Percentiles rank a stretch among this genome's conserved stretches.
phyloP scores from a whole-genome alignment of 1,284 basidiomycete species.

The Papiliotrema laurentii region DNA sequence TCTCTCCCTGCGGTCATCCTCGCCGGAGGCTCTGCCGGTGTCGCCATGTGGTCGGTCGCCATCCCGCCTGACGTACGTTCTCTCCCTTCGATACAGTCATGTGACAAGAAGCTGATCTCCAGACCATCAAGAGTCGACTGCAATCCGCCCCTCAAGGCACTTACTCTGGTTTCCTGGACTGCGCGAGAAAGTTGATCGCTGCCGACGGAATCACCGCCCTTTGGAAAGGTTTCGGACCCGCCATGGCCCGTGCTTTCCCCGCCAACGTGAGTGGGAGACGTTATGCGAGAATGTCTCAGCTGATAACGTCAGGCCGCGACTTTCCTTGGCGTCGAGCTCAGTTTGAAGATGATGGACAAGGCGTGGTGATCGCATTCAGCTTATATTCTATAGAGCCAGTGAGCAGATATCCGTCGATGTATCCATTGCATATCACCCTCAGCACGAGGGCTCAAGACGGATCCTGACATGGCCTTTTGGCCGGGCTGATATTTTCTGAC shows the following conservation, averaged over 20 bases:
- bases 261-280: constrained; percentile 52
- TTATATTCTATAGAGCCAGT: too few relatives aligned
- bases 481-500: too few relatives aligned
- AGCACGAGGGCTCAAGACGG: too few relatives aligned
- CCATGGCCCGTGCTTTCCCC: constrained; percentile 75
- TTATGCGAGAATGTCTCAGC: not conserved
- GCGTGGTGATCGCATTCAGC: too few relatives aligned
- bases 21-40: constrained; percentile 90
- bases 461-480: too few relatives aligned
- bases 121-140: constrained; percentile 93
- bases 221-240: constrained; percentile 97
- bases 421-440: too few relatives aligned
- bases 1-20: constrained; percentile 84
- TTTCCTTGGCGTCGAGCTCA: constrained; percentile 48
- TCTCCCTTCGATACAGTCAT: constrained; percentile 5
- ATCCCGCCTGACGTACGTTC: constrained; percentile 85
- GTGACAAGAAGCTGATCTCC: constrained; percentile 6
- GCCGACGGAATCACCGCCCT: constrained; percentile 81
- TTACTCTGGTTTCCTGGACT: constrained; percentile 91
- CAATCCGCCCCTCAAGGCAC: constrained; percentile 97
- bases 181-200: constrained; percentile 86
- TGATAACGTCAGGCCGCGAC: constrained; percentile 36
- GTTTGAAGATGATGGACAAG: constrained; percentile 46
- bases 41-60: constrained; percentile 95
- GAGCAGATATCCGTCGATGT: too few relatives aligned